Evolutionary conservation across 148 eudicot genomes (phyloP), one percentile per base, ranked within the genome.

Genomic region (Gaultheria prostrata): DNA sequence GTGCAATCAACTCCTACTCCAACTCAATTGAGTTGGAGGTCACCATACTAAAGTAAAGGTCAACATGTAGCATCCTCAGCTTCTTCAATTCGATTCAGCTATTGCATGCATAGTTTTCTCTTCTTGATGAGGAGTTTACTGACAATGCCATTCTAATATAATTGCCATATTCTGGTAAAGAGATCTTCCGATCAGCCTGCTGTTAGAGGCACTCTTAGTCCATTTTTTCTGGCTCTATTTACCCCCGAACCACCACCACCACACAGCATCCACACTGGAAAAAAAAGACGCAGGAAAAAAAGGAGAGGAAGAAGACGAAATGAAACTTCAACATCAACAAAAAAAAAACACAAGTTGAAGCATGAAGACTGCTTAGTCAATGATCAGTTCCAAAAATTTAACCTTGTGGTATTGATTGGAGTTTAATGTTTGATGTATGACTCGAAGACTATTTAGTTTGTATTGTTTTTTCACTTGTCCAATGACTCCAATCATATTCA

Each of bases 1-100:
- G 7, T 46, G 92, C 85, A 97, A 90, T 89, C 92, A 91, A 81
- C 79, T 48, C 33, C 26, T 35, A n/a, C 32, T 10, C 24, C 24
- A 48, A 76, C 33, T 48, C 79, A 76, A 46, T 8, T 48, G 32
- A 46, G 30, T 43, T 46, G 79, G 56, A 76, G 28, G 39, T n/a
- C 56, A 1, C 80, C 50, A 15, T 28, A n/a, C 15, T 15, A 33
- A 56, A 18, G n/a, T 56, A 30, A 54, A 78, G 49, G 33, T 39
- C 70, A 56, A 59, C 20, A 35, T 78, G 7, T 17, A 4, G 71
- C 48, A 4, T 79, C 32, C 24, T 79, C 4, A 10, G 20, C 71
- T 59, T 48, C 71, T 79, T 20, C 80, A 53, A 53, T 53, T 17
- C 39, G 24, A 78, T 77, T 49, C 6, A 28, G 63, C 50, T 39